These are phyloP conservation scores for Lactarius hatsudake DNA, from an alignment of 768 basidiomycete genomes.

Conservation along the genomic window DNA sequence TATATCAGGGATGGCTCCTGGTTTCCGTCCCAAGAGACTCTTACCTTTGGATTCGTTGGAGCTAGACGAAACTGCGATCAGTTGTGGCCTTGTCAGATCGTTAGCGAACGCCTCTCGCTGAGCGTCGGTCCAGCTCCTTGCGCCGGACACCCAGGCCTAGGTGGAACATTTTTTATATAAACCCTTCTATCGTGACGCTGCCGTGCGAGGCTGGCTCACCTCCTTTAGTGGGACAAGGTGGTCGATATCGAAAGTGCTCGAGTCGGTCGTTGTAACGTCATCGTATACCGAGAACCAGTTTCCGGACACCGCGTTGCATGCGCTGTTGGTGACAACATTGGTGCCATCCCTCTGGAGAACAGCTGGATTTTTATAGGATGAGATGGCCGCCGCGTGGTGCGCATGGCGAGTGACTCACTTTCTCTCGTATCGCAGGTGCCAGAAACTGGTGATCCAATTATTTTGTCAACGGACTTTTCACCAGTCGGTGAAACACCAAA, in stretches of 20 bases:
- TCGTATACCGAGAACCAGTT: slow-evolving; percentile 55
- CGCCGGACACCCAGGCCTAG: slow-evolving; percentile 57
- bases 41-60: slow-evolving; percentile 49
- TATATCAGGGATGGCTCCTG: background rate
- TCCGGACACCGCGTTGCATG: slow-evolving; percentile 46
- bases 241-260: slow-evolving; percentile 53
- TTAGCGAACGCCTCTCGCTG: slow-evolving; percentile 54
- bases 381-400: background rate
- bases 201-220: slow-evolving; percentile 28
- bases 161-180: background rate
- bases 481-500: background rate
- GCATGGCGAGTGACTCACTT: slow-evolving; percentile 36
- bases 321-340: slow-evolving; percentile 40
- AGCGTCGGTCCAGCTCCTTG: slow-evolving; percentile 48
- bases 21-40: background rate
- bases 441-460: slow-evolving; percentile 37
- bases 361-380: slow-evolving; percentile 9
- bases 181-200: background rate
- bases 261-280: slow-evolving; percentile 41
- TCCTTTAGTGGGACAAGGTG: slow-evolving; percentile 55
- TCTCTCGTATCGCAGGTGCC: slow-evolving; percentile 53
- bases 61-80: slow-evolving; percentile 49
- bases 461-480: background rate
- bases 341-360: slow-evolving; percentile 36
- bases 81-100: slow-evolving; percentile 53